A percentile compares a stretch with the other conserved stretches of the same genome.
Evolutionary conservation across 2,329 filamentous ascomycete genomes (phyloP).

Genomic region (Colletotrichum sp.): DNA sequence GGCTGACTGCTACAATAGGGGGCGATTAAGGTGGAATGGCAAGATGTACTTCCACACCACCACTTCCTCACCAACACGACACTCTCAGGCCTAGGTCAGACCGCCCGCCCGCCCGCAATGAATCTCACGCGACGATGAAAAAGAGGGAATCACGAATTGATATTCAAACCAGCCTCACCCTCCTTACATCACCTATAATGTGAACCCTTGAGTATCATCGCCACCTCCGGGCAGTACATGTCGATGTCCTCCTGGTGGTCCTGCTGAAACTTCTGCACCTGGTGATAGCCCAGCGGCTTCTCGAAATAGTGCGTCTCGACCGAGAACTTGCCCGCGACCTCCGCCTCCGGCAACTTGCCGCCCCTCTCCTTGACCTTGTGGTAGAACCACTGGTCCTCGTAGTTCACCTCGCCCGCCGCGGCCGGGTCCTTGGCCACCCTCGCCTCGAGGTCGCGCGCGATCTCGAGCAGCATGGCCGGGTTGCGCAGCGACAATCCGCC

Average conservation of each 20-base stretch:
- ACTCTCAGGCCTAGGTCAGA: no score
- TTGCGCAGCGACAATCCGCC: conserved; percentile 37
- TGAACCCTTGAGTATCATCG: conserved; percentile 13
- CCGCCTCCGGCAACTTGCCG: conserved; percentile 23
- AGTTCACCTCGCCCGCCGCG: not conserved
- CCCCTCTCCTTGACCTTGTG: conserved; percentile 24
- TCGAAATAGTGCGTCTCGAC: conserved; percentile 29
- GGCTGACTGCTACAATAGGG: no score
- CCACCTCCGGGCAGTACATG: conserved; percentile 34
- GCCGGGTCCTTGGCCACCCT: not conserved
- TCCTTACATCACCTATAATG: not conserved
- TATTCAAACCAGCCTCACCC: not conserved
- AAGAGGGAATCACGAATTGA: not conserved
- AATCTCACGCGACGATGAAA: no score
- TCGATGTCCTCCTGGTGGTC: conserved; percentile 28
- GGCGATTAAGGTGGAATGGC: no score
- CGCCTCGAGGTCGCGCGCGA: conserved; percentile 17
- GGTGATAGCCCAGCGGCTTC: conserved; percentile 30
- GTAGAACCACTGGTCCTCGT: conserved; percentile 32
- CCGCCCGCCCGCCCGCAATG: no score
- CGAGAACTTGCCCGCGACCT: conserved; percentile 27
- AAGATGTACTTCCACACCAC: no score
- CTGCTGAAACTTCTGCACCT: conserved; percentile 27
- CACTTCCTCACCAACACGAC: no score
- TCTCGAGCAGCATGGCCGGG: conserved; percentile 28